phyloP scores from a whole-genome alignment of 2,329 filamentous ascomycete genomes.

The Chaetomium globosum region DNA sequence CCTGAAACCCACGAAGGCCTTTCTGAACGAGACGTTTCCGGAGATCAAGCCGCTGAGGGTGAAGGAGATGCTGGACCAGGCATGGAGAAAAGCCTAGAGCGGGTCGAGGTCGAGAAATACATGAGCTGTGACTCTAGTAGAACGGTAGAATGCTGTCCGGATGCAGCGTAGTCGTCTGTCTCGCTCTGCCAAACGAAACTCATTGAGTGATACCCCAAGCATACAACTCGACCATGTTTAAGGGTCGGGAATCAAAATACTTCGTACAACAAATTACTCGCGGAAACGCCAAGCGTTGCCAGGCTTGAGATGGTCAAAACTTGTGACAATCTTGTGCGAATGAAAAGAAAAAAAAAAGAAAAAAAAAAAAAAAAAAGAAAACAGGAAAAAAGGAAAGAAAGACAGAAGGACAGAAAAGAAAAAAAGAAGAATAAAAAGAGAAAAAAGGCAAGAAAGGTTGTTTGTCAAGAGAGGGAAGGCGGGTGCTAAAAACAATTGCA shows the following conservation, averaged over 20 bases:
- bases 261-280: neutral
- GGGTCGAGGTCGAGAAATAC: neutral
- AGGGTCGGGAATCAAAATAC: too few relatives aligned
- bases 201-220: neutral
- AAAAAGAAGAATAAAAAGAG: too few relatives aligned
- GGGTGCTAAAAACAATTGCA: neutral
- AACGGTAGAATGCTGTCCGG: neutral
- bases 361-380: too few relatives aligned
- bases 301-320: neutral
- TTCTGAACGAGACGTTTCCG: conserved; percentile 41
- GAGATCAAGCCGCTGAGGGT: conserved; percentile 37
- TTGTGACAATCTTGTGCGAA: neutral
- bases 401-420: too few relatives aligned
- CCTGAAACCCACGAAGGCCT: conserved; percentile 18
- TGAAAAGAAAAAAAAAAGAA: too few relatives aligned
- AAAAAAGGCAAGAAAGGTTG: neutral
- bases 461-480: neutral
- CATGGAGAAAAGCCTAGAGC: conserved; percentile 29
- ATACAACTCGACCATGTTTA: neutral
- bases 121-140: neutral
- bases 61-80: conserved; percentile 34
- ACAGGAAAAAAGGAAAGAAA: too few relatives aligned
- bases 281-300: neutral
- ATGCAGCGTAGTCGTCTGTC: neutral
- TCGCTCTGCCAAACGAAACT: neutral